Evolutionary conservation across 805 yeast species (phyloP).

Genomic region (Wickerhamiella kurtzmanii): DNA sequence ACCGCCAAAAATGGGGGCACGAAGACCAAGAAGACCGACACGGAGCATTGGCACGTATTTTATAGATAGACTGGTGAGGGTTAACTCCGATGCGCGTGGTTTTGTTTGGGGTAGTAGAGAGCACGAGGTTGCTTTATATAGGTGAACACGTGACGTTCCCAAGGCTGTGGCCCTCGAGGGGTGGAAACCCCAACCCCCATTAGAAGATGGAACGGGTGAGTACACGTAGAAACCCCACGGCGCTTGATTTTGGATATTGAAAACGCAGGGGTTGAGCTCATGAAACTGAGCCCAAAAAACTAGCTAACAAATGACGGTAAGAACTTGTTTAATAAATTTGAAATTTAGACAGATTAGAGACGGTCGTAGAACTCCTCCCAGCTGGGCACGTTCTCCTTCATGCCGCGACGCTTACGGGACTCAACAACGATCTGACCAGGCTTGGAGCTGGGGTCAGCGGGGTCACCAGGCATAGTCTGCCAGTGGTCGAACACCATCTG

Average conservation of each 20-base stretch:
- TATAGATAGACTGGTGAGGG: no score
- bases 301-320: background rate
- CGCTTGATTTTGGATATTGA: no score
- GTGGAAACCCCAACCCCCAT: background rate
- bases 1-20: background rate
- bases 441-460: slow-evolving; percentile 70
- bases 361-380: slow-evolving; percentile 91
- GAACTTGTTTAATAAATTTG: background rate
- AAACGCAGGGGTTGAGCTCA: no score
- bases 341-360: slow-evolving; percentile 24
- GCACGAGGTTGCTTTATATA: background rate
- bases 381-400: slow-evolving; percentile 95
- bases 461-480: slow-evolving; percentile 84
- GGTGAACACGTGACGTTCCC: background rate
- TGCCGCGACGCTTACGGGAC: slow-evolving; percentile 90
- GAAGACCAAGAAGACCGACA: background rate
- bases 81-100: no score
- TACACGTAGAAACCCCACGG: no score
- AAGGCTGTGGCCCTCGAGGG: no score
- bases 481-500: slow-evolving; percentile 99
- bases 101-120: no score
- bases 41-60: background rate
- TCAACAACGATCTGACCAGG: slow-evolving; percentile 51
- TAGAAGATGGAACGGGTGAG: no score
- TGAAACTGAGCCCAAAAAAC: no score